Percentiles rank a stretch among this genome's conserved stretches.
These are phyloP conservation scores for Platanthera zijinensis DNA, from an alignment of 106 monocot genomes.

Conservation along the genomic window DNA sequence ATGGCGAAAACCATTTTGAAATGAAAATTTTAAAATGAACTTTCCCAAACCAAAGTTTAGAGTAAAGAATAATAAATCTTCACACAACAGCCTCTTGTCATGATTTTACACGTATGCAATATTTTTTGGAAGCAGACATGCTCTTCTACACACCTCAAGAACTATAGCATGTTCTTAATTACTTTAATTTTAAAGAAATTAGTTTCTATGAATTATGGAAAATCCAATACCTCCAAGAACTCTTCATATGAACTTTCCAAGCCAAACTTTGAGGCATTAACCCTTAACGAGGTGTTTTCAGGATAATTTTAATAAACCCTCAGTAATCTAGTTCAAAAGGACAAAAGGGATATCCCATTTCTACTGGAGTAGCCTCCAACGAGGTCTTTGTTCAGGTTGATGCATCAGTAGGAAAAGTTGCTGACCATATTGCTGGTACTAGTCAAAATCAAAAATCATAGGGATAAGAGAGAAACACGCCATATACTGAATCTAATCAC, in stretches of 20 bases:
- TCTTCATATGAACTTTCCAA: neutral
- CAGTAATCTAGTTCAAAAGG: neutral
- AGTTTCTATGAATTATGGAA: neutral
- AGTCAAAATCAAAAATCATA: no score
- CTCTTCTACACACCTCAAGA: neutral
- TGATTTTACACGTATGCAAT: neutral
- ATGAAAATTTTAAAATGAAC: no score
- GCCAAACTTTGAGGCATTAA: neutral
- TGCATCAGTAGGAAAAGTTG: no score
- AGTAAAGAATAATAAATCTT: neutral
- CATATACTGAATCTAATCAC: no score
- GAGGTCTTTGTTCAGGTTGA: neutral
- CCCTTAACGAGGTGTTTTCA: neutral
- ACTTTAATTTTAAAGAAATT: neutral
- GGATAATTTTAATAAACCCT: neutral
- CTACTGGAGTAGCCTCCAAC: conserved; percentile 45
- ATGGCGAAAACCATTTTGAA: no score
- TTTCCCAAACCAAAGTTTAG: no score
- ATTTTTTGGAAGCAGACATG: neutral
- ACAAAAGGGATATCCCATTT: conserved; percentile 28
- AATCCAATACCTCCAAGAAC: neutral
- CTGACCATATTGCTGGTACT: no score
- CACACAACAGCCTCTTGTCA: neutral
- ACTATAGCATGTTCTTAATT: neutral
- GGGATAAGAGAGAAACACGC: no score